Evolutionary conservation across 2,329 filamentous ascomycete genomes (phyloP).

Genomic region (Neodidymelliopsis sp.): DNA sequence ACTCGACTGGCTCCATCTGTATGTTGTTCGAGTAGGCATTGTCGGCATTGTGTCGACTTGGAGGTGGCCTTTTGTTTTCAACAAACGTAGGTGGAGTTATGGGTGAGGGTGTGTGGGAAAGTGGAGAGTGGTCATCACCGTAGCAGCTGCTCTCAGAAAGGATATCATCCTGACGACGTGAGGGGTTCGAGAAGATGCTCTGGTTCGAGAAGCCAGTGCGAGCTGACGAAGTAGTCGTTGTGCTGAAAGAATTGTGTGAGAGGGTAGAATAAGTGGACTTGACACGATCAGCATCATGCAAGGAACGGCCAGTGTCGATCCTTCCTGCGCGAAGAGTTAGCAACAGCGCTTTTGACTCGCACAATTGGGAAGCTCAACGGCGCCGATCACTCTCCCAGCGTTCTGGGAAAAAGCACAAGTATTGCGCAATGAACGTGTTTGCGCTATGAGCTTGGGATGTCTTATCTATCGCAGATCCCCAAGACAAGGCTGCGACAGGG

Average conservation of each 20-base stretch:
- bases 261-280: constrained; percentile 28
- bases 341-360: constrained; percentile 6
- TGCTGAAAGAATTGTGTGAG: constrained; percentile 29
- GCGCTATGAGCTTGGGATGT: background rate
- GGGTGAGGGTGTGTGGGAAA: constrained; percentile 12
- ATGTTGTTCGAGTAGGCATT: constrained; percentile 23
- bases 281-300: constrained; percentile 17
- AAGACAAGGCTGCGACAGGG: constrained; percentile 6
- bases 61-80: constrained; percentile 11
- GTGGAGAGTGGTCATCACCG: constrained; percentile 7
- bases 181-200: constrained; percentile 30
- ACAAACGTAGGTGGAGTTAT: constrained; percentile 12
- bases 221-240: constrained; percentile 24
- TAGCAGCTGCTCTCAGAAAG: constrained; percentile 25
- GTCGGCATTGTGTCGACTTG: constrained; percentile 10
- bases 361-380: constrained; percentile 2
- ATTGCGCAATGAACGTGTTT: constrained; percentile 2
- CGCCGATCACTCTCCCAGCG: constrained; percentile 12
- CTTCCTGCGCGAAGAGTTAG: constrained; percentile 17
- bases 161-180: constrained; percentile 25
- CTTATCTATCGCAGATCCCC: constrained; percentile 21
- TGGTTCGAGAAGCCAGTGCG: constrained; percentile 25
- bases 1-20: constrained; percentile 29
- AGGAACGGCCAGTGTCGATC: constrained; percentile 18
- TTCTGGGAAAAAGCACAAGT: constrained; percentile 10